A percentile compares a stretch with the other conserved stretches of the same genome.
These are phyloP conservation scores for Cocos nucifera DNA, from an alignment of 176 grass and related monocot species.

Conservation along the genomic window DNA sequence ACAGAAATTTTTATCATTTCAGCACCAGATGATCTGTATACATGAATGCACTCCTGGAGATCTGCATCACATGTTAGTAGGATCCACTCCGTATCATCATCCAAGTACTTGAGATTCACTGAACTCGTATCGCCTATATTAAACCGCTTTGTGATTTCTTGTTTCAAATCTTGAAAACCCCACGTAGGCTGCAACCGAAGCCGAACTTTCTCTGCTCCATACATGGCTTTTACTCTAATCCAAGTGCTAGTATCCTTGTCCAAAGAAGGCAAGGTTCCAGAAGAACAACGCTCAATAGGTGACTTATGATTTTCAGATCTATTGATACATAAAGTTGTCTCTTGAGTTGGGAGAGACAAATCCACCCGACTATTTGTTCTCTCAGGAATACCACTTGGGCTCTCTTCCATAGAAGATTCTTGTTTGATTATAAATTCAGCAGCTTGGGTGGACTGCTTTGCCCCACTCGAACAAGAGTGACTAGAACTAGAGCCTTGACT, in stretches of 20 bases:
- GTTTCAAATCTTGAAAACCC: slow-evolving; percentile 56
- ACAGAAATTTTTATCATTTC: slow-evolving; percentile 77
- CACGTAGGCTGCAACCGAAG: slow-evolving; percentile 61
- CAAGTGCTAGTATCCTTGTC: slow-evolving; percentile 29
- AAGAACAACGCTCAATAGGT: slow-evolving; percentile 26
- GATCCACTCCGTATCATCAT: slow-evolving; percentile 95
- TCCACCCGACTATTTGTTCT: slow-evolving; percentile 32
- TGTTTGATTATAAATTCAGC: slow-evolving; percentile 24
- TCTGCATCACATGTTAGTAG: slow-evolving; percentile 89
- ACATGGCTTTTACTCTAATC: slow-evolving; percentile 74
- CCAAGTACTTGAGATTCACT: slow-evolving; percentile 74
- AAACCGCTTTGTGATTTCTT: slow-evolving; percentile 66
- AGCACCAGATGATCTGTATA: slow-evolving; percentile 55
- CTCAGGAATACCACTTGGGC: slow-evolving; percentile 24
- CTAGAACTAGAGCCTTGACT: slow-evolving; percentile 62
- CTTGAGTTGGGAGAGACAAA: slow-evolving; percentile 31
- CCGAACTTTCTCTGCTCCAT: slow-evolving; percentile 70
- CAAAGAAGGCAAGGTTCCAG: slow-evolving; percentile 16
- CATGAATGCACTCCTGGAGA: slow-evolving; percentile 85
- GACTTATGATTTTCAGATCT: slow-evolving; percentile 24
- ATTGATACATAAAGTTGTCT: slow-evolving; percentile 23
- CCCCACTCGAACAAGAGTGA: slow-evolving; percentile 37
- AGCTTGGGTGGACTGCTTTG: slow-evolving; percentile 27
- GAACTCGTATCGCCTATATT: slow-evolving; percentile 37
- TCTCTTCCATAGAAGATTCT: slow-evolving; percentile 25